Evolutionary conservation across 805 yeast genomes (phyloP).

Genomic region (Metschnikowia kunwiensis): DNA sequence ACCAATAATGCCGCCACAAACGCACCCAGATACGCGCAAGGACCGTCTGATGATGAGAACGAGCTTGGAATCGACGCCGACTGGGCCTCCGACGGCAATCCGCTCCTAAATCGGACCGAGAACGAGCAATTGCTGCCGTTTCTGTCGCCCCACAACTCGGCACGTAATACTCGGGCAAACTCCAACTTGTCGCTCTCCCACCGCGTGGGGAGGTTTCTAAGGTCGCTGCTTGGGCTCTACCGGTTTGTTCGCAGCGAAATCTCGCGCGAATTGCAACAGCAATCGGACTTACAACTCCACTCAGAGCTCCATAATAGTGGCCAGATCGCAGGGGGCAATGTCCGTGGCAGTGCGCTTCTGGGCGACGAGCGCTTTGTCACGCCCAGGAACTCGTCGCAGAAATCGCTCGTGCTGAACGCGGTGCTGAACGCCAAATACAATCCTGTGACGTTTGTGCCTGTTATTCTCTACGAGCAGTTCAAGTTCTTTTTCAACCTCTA

Average conservation of each 20-base stretch:
- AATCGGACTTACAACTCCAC: conserved; percentile 5
- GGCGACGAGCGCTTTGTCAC: conserved; percentile 37
- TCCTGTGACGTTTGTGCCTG: conserved; percentile 81
- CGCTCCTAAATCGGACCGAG: conserved; percentile 1
- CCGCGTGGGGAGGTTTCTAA: neutral
- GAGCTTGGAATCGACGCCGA: neutral
- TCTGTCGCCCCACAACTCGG: no score
- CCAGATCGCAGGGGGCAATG: neutral
- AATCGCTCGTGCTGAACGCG: conserved; percentile 60
- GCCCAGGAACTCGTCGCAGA: conserved; percentile 30
- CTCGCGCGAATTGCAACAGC: conserved; percentile 6
- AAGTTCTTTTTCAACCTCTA: conserved; percentile 93
- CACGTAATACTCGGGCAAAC: no score
- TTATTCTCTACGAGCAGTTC: conserved; percentile 91
- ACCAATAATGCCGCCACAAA: no score
- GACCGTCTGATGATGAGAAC: neutral
- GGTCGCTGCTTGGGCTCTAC: conserved; percentile 9
- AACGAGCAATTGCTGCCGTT: no score
- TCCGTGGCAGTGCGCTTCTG: neutral
- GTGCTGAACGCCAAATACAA: conserved; percentile 93
- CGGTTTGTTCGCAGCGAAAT: conserved; percentile 4
- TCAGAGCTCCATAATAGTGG: conserved; percentile 1
- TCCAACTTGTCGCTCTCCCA: neutral
- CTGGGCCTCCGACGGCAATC: conserved; percentile 1
- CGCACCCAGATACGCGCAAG: no score